Conservation (phyloP, 2,329 filamentous ascomycete species). For the Alternaria conjuncta region DNA sequence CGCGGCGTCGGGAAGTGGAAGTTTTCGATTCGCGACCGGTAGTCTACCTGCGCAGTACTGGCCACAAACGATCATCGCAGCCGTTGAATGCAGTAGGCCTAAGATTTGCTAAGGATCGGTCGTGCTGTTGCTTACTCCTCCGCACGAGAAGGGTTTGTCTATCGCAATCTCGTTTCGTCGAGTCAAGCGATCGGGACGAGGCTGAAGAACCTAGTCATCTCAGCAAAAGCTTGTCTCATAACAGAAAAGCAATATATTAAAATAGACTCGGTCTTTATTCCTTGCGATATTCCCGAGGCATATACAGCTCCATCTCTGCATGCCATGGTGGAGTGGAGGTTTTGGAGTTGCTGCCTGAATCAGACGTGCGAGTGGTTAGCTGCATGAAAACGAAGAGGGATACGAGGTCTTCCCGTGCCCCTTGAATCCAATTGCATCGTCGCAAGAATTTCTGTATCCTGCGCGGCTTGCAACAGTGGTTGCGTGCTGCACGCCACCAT, state of each 20-base stretch:
- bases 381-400: constrained; percentile 11
- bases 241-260: constrained; percentile 6
- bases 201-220: constrained; percentile 4
- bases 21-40: not conserved
- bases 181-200: constrained; percentile 3
- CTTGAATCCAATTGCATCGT: not conserved
- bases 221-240: constrained; percentile 10
- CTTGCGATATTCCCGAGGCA: constrained; percentile 7
- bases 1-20: not conserved
- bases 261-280: constrained; percentile 10
- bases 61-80: not conserved
- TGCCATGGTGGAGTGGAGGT: constrained; percentile 17
- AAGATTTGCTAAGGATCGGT: not conserved
- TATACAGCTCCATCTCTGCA: not conserved
- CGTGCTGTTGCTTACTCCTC: not conserved
- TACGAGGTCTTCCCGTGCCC: constrained; percentile 13
- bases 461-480: not conserved
- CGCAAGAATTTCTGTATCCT: constrained; percentile 11
- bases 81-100: not conserved
- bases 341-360: constrained; percentile 13
- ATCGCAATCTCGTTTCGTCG: constrained; percentile 5
- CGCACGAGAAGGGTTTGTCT: not conserved
- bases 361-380: constrained; percentile 2
- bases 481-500: not conserved
- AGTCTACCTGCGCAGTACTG: not conserved